Conservation (phyloP, 495 filamentous ascomycete genomes). For the Aspergillus taichungensis region DNA sequence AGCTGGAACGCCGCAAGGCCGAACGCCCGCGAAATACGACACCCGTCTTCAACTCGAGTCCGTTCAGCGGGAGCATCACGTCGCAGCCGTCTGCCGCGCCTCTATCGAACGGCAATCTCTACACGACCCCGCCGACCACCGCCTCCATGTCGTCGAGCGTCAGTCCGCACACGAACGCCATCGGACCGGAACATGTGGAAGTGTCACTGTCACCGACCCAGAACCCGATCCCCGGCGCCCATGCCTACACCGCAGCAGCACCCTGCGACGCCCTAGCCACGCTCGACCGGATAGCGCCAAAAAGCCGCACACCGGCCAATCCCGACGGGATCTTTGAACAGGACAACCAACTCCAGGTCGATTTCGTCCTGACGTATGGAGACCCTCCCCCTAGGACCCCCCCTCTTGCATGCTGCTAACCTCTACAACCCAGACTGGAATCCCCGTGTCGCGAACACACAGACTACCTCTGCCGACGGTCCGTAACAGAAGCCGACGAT, state of each 20-base stretch:
- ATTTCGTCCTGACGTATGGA: slow-evolving; percentile 93
- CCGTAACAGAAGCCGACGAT: slow-evolving; percentile 40
- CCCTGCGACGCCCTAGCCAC: slow-evolving; percentile 22
- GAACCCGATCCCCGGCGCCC: slow-evolving; percentile 23
- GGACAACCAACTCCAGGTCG: slow-evolving; percentile 69
- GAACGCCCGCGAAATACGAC: slow-evolving; percentile 16
- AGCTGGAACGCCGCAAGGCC: slow-evolving; percentile 30
- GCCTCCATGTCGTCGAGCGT: slow-evolving; percentile 25
- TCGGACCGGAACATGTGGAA: slow-evolving; percentile 27
- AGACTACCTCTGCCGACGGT: slow-evolving; percentile 49
- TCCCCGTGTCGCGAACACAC: slow-evolving; percentile 92
- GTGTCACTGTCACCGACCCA: slow-evolving; percentile 26
- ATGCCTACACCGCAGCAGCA: slow-evolving; percentile 18
- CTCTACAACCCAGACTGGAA: slow-evolving; percentile 60
- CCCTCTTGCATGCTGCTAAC: slow-evolving; percentile 9
- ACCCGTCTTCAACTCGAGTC: slow-evolving; percentile 21
- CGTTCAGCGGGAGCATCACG: slow-evolving; percentile 27
- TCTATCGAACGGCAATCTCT: slow-evolving; percentile 15
- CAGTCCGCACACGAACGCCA: slow-evolving; percentile 24
- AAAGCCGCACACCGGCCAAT: slow-evolving; percentile 25
- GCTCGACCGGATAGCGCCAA: slow-evolving; percentile 23
- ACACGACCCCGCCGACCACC: slow-evolving; percentile 33
- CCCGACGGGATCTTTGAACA: slow-evolving; percentile 61
- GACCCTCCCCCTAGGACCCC: background rate
- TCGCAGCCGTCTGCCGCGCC: slow-evolving; percentile 23